Evolutionary conservation across 192 early-diverging fungal species (phyloP).

Genomic region (Gorgonomyces haynaldii): DNA sequence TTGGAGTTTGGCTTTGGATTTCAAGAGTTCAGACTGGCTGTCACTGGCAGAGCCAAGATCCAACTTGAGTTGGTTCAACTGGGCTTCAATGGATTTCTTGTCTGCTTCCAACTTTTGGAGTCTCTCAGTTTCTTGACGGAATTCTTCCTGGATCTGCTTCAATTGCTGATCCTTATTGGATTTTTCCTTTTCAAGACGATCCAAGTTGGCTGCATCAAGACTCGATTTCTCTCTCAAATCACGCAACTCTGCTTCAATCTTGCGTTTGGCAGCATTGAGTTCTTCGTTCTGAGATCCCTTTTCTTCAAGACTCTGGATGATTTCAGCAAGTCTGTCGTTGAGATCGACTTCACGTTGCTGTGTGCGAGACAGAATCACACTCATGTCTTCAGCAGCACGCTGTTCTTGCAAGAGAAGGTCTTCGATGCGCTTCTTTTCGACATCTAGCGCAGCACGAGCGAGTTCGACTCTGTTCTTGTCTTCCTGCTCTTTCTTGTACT

Average conservation of each 20-base stretch:
- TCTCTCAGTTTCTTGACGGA: slow-evolving; percentile 20
- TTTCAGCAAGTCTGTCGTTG: slow-evolving; percentile 29
- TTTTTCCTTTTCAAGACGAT: slow-evolving; percentile 46
- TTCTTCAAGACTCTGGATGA: slow-evolving; percentile 33
- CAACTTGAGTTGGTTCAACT: slow-evolving; percentile 28
- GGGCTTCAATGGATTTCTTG: slow-evolving; percentile 27
- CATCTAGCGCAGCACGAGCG: slow-evolving; percentile 45
- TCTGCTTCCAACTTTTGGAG: slow-evolving; percentile 31
- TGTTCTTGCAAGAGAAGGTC: slow-evolving; percentile 60
- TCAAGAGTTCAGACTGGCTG: slow-evolving; percentile 26
- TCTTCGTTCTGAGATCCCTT: slow-evolving; percentile 33
- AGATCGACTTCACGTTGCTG: slow-evolving; percentile 54
- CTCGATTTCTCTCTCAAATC: slow-evolving; percentile 15
- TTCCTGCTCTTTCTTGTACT: slow-evolving; percentile 43
- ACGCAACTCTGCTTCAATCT: slow-evolving; percentile 27
- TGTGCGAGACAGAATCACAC: slow-evolving; percentile 70
- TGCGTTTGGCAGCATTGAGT: slow-evolving; percentile 19
- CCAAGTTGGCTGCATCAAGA: slow-evolving; percentile 20
- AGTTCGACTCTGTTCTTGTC: slow-evolving; percentile 49
- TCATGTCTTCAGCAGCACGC: slow-evolving; percentile 65
- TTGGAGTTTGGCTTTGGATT: slow-evolving; percentile 37
- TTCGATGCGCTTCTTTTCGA: slow-evolving; percentile 60
- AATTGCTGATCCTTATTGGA: slow-evolving; percentile 31
- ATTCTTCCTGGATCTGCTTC: slow-evolving; percentile 37
- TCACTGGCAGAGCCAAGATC: slow-evolving; percentile 31